Evolutionary conservation across 371 early-diverging fungal genomes (phyloP).

Genomic region (Funneliformis caledonium): DNA sequence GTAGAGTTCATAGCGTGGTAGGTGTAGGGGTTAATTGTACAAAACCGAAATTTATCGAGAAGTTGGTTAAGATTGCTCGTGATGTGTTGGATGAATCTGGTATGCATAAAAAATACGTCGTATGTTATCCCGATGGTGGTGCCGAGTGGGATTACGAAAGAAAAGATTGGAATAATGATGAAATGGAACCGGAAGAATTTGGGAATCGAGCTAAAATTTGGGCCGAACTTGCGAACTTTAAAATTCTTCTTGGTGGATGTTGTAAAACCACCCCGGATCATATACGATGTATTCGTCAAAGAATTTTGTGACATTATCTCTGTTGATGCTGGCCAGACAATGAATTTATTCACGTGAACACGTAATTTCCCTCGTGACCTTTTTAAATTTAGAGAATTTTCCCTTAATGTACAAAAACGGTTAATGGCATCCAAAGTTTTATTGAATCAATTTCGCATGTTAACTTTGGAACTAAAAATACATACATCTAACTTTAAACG

Average conservation of each 20-base stretch:
- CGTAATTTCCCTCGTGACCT: too few species aligned
- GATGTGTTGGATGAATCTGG: slow-evolving; percentile 9
- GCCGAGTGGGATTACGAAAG: slow-evolving; percentile 51
- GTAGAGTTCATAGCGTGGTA: slow-evolving; percentile 43
- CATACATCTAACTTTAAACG: too few species aligned
- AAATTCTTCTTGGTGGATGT: slow-evolving; percentile 57
- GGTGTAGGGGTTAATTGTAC: slow-evolving; percentile 67
- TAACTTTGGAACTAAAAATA: too few species aligned
- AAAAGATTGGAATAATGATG: slow-evolving; percentile 46
- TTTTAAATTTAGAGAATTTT: too few species aligned
- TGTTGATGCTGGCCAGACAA: too few species aligned
- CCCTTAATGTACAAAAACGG: too few species aligned
- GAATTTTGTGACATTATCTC: not conserved
- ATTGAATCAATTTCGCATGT: too few species aligned
- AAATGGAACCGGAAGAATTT: slow-evolving; percentile 40
- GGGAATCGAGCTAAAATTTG: not conserved
- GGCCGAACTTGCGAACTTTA: slow-evolving; percentile 40
- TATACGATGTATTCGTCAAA: slow-evolving; percentile 34
- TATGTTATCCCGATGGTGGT: slow-evolving; percentile 57
- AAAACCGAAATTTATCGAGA: slow-evolving; percentile 47
- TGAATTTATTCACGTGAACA: too few species aligned
- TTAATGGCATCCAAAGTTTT: too few species aligned
- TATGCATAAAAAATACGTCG: slow-evolving; percentile 40
- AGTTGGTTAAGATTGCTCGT: slow-evolving; percentile 17
- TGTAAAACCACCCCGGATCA: slow-evolving; percentile 53